A percentile compares a stretch with the other conserved stretches of the same genome.
Conservation (phyloP, 192 early-diverging fungal genomes). For the Oehlia diaphana region DNA sequence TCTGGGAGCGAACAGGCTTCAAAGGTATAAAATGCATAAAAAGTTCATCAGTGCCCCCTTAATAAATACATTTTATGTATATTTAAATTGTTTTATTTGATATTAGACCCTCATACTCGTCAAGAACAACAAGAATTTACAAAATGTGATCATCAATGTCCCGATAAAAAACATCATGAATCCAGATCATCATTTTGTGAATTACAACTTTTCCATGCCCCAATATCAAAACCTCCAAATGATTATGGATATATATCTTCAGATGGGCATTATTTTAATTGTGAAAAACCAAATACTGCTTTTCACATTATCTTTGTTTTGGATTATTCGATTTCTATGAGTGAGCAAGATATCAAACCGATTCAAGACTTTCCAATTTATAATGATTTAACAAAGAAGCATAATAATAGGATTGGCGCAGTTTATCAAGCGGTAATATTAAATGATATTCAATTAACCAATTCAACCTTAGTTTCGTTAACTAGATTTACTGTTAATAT, state of each 20-base stretch:
- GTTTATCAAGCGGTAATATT: constrained; percentile 25
- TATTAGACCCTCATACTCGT: constrained; percentile 9
- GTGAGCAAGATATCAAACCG: not conserved
- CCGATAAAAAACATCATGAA: constrained; percentile 8
- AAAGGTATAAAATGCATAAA: not conserved
- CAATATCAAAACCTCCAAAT: not conserved
- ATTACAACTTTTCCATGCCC: constrained; percentile 13
- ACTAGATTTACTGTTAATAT: not conserved
- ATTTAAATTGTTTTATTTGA: not conserved
- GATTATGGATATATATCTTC: constrained; percentile 24
- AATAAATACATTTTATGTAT: no score
- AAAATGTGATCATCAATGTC: constrained; percentile 25
- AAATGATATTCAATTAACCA: no score
- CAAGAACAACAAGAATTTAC: constrained; percentile 12
- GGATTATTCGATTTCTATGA: constrained; percentile 22
- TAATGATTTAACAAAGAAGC: not conserved
- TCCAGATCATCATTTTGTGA: not conserved
- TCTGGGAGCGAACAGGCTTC: constrained; percentile 28
- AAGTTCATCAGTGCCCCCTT: not conserved
- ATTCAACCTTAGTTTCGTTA: not conserved
- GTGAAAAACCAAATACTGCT: not conserved
- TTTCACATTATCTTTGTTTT: constrained; percentile 31
- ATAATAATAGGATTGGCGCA: constrained; percentile 27
- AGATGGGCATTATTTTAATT: constrained; percentile 31
- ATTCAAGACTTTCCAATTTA: not conserved